Conservation (phyloP, 768 basidiomycete genomes). For the Tylopilus sp. region DNA sequence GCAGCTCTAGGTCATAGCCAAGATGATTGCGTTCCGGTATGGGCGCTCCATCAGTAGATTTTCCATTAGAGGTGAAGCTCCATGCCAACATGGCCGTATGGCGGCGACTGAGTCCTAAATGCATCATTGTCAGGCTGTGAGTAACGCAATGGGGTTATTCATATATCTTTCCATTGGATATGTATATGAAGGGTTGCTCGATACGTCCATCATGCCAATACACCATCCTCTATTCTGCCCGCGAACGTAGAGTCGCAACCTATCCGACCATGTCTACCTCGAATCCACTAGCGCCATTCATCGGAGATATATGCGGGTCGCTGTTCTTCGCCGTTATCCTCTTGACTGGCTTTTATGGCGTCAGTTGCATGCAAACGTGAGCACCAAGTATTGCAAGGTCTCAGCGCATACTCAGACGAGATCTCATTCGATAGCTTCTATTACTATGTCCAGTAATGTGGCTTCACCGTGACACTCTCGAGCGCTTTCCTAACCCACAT, state of each 20-base stretch:
- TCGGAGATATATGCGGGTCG: not conserved
- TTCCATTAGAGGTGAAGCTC: too few species aligned
- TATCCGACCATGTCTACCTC: not conserved
- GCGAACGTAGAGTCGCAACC: not conserved
- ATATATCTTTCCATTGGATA: not conserved
- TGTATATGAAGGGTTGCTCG: not conserved
- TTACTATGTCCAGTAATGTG: constrained; percentile 10
- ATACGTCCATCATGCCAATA: not conserved
- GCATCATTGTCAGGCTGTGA: too few species aligned
- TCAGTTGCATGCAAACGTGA: constrained; percentile 14
- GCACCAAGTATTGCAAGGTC: too few species aligned
- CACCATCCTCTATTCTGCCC: too few species aligned
- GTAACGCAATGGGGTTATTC: too few species aligned
- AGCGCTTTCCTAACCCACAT: not conserved
- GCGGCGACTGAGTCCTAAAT: too few species aligned
- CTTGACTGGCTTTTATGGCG: not conserved
- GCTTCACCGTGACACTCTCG: rapidly evolving
- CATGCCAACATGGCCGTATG: too few species aligned
- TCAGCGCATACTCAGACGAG: too few species aligned
- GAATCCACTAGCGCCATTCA: not conserved
- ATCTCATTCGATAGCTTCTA: constrained; percentile 1
- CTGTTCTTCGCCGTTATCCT: not conserved
- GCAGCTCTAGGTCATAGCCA: too few species aligned
- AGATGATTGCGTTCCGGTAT: too few species aligned
- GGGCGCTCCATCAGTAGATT: too few species aligned